phyloP scores from a whole-genome alignment of 2,329 filamentous ascomycete species.

The Massarina eburnea region DNA sequence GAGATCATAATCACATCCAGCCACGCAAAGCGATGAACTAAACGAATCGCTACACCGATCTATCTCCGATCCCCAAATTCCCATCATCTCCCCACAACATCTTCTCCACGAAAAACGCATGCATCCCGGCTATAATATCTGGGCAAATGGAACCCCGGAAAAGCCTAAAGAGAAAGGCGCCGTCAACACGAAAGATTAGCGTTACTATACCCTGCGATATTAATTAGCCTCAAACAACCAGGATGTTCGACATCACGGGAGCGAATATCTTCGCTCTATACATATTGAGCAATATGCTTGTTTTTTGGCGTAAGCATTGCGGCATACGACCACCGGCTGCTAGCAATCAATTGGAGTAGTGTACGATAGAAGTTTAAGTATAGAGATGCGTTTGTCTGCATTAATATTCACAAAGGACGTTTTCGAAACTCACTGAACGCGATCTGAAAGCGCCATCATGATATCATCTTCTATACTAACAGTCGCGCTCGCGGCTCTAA shows the following conservation, averaged over 20 bases:
- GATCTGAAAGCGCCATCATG: slow-evolving; percentile 1
- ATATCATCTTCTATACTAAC: slow-evolving; percentile 4
- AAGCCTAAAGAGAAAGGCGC: background rate
- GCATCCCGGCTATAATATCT: slow-evolving; percentile 4
- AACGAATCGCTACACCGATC: no score
- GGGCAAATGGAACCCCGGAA: slow-evolving; percentile 1
- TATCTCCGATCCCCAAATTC: no score
- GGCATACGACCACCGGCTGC: background rate
- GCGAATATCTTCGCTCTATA: background rate
- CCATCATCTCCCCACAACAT: background rate
- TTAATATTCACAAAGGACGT: background rate
- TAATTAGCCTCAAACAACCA: slow-evolving; percentile 14
- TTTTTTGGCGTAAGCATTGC: background rate
- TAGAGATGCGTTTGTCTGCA: background rate
- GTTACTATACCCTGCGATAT: slow-evolving; percentile 11
- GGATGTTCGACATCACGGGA: slow-evolving; percentile 5
- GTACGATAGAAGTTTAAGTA: no score
- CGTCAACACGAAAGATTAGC: background rate
- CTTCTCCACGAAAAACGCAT: background rate
- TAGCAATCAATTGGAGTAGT: no score
- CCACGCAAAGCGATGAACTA: no score
- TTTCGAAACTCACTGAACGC: background rate
- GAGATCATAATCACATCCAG: no score
- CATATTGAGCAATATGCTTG: slow-evolving; percentile 5
- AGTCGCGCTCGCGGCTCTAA: slow-evolving; percentile 5